Base-by-base conservation (phyloP, 2,329 filamentous ascomycete genomes). In the Trichoderma endophyticum region DNA sequence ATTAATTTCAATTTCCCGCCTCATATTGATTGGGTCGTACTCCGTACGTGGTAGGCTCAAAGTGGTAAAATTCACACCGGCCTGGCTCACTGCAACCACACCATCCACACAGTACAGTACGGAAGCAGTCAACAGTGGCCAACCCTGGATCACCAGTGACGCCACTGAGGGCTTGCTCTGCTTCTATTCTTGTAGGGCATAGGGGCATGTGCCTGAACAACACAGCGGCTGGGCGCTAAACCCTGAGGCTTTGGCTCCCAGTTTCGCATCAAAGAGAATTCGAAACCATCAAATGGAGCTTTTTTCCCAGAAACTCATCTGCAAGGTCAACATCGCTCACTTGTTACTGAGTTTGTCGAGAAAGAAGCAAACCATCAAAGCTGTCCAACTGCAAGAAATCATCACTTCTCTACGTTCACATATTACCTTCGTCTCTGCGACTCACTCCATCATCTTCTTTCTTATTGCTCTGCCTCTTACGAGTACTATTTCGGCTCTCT, bases 11-110 rank as follows among this genome's bases (percentile, higher is more conserved):
- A 67, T 67, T 56, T 56, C 51, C 36, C 39, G 18, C 62, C 12
- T 54, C 62, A 54, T 24, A 65, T 34, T 43, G 60, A 63, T 63
- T 67, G 51, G 28, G 62, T 51, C 36, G 12, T 18, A 32, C 39
- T 43, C 39, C 34, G 34, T 67, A 18, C 36, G 36, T 39, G 15
- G n/a, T 24, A 51, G 43, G 32, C 63, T 59, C 28, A n/a, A 34
- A 56, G 15, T 12, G 51, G 30, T 24, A 24, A 24, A 61, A 60
- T 69, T 36, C 36, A 14, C 66, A 69, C 66, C 66, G 18, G 36
- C 43, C 43, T n/a, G 6, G 64, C 66, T 61, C 56, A 24, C 56
- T 69, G 66, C 39, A 69, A 69, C 66, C 56, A 69, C 66, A 34
- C 57, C 39, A 51, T 34, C 21, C 64, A 34, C 56, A 69, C 66